Conservation (phyloP, 352 stramenopile genomes). For the Pythium aphanidermatum region DNA sequence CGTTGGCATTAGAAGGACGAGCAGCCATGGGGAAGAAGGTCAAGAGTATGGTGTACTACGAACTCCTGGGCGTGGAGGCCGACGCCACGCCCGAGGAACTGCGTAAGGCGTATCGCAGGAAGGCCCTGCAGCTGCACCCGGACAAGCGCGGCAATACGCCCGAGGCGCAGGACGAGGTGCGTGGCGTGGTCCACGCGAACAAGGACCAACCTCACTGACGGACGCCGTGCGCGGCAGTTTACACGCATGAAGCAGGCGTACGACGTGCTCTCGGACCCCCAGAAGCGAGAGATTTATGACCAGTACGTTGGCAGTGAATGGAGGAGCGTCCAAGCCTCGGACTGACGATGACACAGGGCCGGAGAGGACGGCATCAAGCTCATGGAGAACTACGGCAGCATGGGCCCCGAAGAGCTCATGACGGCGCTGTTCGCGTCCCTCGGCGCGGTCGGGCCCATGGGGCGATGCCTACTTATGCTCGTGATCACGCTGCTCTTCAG, state of each 20-base stretch:
- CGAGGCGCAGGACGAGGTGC: constrained; percentile 70
- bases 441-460: constrained; percentile 53
- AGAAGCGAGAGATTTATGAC: constrained; percentile 81
- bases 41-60: constrained; percentile 70
- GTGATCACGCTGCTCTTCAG: constrained; percentile 62
- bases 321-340: no score
- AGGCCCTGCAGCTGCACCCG: constrained; percentile 90
- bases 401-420: constrained; percentile 73
- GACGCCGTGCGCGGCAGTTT: constrained; percentile 59
- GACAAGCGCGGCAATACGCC: constrained; percentile 83
- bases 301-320: no score
- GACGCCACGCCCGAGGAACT: constrained; percentile 80
- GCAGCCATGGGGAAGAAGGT: constrained; percentile 45
- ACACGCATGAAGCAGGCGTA: constrained; percentile 90
- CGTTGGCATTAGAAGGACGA: no score
- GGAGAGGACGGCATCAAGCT: constrained; percentile 86
- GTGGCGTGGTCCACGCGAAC: constrained; percentile 4
- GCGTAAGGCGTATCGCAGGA: constrained; percentile 90
- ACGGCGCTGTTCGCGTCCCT: constrained; percentile 68
- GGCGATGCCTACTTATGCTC: constrained; percentile 66
- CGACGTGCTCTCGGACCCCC: constrained; percentile 87
- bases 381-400: constrained; percentile 82
- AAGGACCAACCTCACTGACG: constrained; percentile 12
- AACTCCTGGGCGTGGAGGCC: constrained; percentile 68
- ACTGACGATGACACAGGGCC: no score